A percentile compares a stretch with the other conserved stretches of the same genome.
phyloP scores from a whole-genome alignment of 2,329 filamentous ascomycete genomes.

The Blastomyces emzantsi region DNA sequence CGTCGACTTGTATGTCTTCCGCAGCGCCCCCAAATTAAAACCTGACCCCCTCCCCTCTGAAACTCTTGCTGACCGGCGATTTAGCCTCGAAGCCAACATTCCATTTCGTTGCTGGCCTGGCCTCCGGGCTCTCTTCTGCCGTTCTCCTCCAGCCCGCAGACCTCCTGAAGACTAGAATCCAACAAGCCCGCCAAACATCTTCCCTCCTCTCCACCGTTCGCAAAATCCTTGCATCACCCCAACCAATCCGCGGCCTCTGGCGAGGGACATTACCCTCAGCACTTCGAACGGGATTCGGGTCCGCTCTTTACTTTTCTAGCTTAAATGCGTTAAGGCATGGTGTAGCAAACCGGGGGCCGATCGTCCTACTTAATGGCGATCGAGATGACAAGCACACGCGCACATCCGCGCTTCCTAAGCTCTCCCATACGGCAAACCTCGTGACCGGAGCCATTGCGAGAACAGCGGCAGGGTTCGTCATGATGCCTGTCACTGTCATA shows the following conservation, averaged over 20 bases:
- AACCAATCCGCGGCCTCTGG: constrained; percentile 71
- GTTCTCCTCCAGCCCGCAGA: constrained; percentile 91
- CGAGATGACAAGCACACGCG: constrained; percentile 21
- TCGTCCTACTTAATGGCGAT: constrained; percentile 29
- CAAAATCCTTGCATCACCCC: constrained; percentile 56
- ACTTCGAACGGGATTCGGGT: constrained; percentile 86
- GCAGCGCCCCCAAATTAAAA: background rate
- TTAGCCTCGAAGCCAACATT: constrained; percentile 46
- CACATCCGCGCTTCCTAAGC: constrained; percentile 68
- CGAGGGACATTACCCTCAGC: constrained; percentile 85
- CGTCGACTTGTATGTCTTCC: constrained; percentile 10
- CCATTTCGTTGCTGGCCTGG: constrained; percentile 82
- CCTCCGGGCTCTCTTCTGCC: constrained; percentile 78
- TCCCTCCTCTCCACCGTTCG: constrained; percentile 61
- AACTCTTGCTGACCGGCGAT: background rate
- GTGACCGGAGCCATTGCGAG: constrained; percentile 74
- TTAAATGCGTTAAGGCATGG: constrained; percentile 74
- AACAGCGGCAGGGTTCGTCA: constrained; percentile 75
- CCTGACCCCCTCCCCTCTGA: background rate
- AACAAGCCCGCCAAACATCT: constrained; percentile 63
- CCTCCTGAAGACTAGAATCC: constrained; percentile 90
- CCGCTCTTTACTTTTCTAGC: constrained; percentile 85
- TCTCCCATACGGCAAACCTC: constrained; percentile 78
- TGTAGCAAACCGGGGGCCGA: constrained; percentile 41
- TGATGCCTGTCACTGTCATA: constrained; percentile 94